Evolutionary conservation across 2,329 filamentous ascomycete species (phyloP), one percentile per base, ranked within the genome.

Genomic region (Microdochium nivale): DNA sequence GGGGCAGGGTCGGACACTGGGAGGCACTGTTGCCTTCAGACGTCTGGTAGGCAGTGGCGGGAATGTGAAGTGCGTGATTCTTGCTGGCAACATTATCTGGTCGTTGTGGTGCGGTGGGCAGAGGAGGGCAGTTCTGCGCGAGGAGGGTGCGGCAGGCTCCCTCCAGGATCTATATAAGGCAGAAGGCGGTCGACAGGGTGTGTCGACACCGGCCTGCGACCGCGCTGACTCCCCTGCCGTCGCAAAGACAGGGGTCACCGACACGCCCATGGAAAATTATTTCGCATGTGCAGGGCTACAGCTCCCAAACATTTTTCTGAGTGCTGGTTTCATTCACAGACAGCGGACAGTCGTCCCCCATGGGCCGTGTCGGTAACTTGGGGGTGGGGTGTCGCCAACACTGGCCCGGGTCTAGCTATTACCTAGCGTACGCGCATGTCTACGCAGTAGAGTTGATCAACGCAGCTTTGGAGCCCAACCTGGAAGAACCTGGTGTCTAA

Each of bases 91-190:
- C 40, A 44, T 44, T 44, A 44, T 44, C 40, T 44, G 40, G 9
- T 19, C 14, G 40, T 21, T 19, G 40, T 44, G 40, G 13, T 11
- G n/a, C 40, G 40, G 40, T 44, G 40, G 40, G 40, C 19, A 24
- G 40, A 44, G 21, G 40, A 44, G 23, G 40, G 40, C 40, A 23
- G 21, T 21, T 14, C 40, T 8, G 40, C 21, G 40, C 3, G 40
- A 24, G 19, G 21, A 23, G 40, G n/a, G 40, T 44, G 40, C 23
- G 40, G 40, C 40, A 44, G 40, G 40, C 40, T 44, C 16, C 40
- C 40, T 44, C 40, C 40, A 44, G 40, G 40, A 44, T 21, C 40
- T 44, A 44, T 44, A 44, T 44, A 44, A 44, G 40, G 40, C 40
- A 44, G 40, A 44, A 21, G 40, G 40, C 40, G 40, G 40, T 44